These are phyloP conservation scores for Bipolaris oryzae DNA, from an alignment of 2,329 filamentous ascomycete genomes.

Conservation along the genomic window DNA sequence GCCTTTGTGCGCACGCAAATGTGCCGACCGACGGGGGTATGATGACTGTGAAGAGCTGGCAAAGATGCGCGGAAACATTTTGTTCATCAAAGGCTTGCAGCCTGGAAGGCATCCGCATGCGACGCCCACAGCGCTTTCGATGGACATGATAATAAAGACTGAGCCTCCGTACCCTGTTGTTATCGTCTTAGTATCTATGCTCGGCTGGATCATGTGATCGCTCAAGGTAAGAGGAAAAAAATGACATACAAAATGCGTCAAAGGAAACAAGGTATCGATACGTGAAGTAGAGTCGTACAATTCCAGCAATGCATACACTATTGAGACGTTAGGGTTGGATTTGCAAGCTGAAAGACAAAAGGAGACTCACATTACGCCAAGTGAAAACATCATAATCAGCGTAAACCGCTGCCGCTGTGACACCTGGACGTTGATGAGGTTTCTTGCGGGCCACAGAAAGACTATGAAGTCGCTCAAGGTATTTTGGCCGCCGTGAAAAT, in stretches of 20 bases:
- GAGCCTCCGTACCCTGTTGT: constrained; percentile 33
- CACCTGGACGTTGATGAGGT: constrained; percentile 34
- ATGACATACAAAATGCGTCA: constrained; percentile 34
- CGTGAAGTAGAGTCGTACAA: constrained; percentile 39
- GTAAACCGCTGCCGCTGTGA: constrained; percentile 38
- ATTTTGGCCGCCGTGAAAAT: constrained; percentile 31
- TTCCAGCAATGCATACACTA: constrained; percentile 41
- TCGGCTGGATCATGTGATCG: background rate
- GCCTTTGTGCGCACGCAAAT: constrained; percentile 3
- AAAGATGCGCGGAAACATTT: constrained; percentile 37
- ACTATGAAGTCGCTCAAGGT: constrained; percentile 42
- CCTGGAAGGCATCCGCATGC: constrained; percentile 42
- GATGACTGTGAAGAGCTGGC: constrained; percentile 15
- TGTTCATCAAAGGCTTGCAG: constrained; percentile 41
- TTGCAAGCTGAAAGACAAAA: background rate
- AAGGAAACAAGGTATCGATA: constrained; percentile 32
- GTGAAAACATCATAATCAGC: constrained; percentile 38
- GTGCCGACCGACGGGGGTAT: constrained; percentile 9
- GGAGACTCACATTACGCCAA: constrained; percentile 33
- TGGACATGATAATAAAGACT: constrained; percentile 34
- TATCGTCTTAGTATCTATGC: background rate
- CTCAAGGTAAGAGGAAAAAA: background rate
- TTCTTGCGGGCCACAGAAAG: constrained; percentile 41
- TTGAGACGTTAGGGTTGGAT: constrained; percentile 31
- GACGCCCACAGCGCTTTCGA: constrained; percentile 40